These are phyloP conservation scores for Trichomonas tenax DNA, from an alignment of 208 protist genomes.

Conservation along the genomic window DNA sequence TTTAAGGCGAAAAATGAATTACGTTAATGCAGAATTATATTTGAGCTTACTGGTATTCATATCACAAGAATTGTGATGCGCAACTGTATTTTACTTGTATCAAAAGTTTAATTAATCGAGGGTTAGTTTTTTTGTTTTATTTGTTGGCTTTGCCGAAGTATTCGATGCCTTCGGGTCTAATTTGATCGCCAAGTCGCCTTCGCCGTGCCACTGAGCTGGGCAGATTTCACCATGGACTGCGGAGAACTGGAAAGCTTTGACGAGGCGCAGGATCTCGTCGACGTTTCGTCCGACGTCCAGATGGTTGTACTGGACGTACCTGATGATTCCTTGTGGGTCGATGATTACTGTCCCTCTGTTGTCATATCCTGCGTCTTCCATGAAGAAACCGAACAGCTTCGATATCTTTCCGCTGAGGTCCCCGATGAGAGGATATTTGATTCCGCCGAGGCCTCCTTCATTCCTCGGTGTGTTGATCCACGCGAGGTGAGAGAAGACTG, in stretches of 20 bases:
- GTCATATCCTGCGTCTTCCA: not conserved
- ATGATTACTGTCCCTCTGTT: slow-evolving; percentile 12
- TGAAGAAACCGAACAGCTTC: not conserved
- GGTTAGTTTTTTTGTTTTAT: too few species aligned
- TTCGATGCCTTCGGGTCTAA: not conserved
- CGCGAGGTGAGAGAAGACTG: slow-evolving; percentile 43
- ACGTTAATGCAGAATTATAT: too few species aligned
- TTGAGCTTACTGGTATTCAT: too few species aligned
- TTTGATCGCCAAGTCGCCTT: not conserved
- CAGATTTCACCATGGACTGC: not conserved
- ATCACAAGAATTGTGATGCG: too few species aligned
- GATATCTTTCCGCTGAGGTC: not conserved
- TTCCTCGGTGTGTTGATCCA: slow-evolving; percentile 77
- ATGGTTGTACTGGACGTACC: not conserved
- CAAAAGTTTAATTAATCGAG: too few species aligned
- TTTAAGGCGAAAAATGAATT: too few species aligned
- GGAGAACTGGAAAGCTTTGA: not conserved
- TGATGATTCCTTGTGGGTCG: not conserved
- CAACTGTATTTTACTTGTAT: too few species aligned
- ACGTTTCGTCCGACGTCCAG: not conserved
- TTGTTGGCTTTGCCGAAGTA: not conserved
- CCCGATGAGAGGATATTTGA: slow-evolving; percentile 46
- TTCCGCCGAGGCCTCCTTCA: slow-evolving; percentile 78
- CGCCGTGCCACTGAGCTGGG: not conserved
- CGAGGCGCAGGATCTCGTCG: not conserved